These are phyloP conservation scores for Syncephalastrum monosporum DNA, from an alignment of 371 early-diverging fungal species.

Conservation along the genomic window DNA sequence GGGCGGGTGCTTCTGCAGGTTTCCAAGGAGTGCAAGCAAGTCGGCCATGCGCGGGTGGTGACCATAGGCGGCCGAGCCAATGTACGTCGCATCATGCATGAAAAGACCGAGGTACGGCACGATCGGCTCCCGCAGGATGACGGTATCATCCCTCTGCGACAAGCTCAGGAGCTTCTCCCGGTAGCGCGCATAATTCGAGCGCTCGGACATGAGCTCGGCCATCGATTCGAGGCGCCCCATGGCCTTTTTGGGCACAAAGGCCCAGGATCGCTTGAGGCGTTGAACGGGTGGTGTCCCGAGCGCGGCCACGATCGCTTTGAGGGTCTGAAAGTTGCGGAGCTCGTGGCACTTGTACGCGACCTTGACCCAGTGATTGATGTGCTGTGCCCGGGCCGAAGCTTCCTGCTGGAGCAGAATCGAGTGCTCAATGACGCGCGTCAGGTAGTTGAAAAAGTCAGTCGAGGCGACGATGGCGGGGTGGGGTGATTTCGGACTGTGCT, in stretches of 20 bases:
- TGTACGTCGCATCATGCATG: constrained; percentile 78
- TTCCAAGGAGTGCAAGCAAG: constrained; percentile 43
- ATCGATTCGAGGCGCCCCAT: constrained; percentile 53
- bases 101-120: constrained; percentile 79
- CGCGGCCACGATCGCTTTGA: constrained; percentile 73
- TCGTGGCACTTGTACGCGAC: constrained; percentile 62
- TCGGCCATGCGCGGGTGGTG: constrained; percentile 56
- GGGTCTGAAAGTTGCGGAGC: constrained; percentile 69
- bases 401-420: constrained; percentile 64
- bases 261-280: constrained; percentile 76
- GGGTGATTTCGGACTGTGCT: constrained; percentile 61
- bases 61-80: constrained; percentile 36
- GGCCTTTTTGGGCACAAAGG: constrained; percentile 66
- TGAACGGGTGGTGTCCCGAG: constrained; percentile 75
- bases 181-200: constrained; percentile 69
- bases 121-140: constrained; percentile 45
- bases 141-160: constrained; percentile 7
- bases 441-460: constrained; percentile 81
- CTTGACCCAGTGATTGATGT: constrained; percentile 74
- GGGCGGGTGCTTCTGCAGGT: constrained; percentile 59
- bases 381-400: constrained; percentile 62
- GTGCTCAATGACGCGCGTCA: constrained; percentile 73
- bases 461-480: constrained; percentile 67
- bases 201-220: constrained; percentile 64
- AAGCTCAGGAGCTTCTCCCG: constrained; percentile 46